These are phyloP conservation scores for Eimeria zaria DNA, from an alignment of 169 alveolate species.

Conservation along the genomic window DNA sequence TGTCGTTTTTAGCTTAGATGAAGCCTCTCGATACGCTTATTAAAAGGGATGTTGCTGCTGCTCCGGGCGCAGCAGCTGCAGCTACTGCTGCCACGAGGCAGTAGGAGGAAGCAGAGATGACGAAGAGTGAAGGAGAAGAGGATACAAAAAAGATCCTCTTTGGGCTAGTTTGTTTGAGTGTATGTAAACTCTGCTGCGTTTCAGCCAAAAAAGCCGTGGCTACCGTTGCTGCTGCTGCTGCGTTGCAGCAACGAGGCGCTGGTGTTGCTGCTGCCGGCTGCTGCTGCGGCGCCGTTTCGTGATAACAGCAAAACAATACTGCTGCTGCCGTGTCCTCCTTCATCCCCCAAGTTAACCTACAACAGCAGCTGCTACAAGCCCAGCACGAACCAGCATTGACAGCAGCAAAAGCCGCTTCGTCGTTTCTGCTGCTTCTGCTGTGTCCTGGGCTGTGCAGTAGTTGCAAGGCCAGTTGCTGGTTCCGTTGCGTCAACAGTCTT, in stretches of 20 bases:
- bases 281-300: slow-evolving; percentile 63
- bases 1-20: slow-evolving; percentile 19
- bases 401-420: slow-evolving; percentile 38
- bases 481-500: slow-evolving; percentile 15
- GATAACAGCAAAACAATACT: slow-evolving; percentile 17
- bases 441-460: slow-evolving; percentile 63
- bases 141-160: slow-evolving; percentile 59
- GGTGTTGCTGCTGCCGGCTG: slow-evolving; percentile 79
- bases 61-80: slow-evolving; percentile 62
- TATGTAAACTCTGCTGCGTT: slow-evolving; percentile 72
- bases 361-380: slow-evolving; percentile 67
- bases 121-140: slow-evolving; percentile 22
- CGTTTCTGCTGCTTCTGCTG: slow-evolving; percentile 64
- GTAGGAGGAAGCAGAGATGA: slow-evolving; percentile 73
- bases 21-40: slow-evolving; percentile 38
- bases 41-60: slow-evolving; percentile 38
- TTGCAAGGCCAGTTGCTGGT: slow-evolving; percentile 71
- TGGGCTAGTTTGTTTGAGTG: slow-evolving; percentile 65
- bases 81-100: slow-evolving; percentile 78
- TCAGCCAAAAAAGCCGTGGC: slow-evolving; percentile 77
- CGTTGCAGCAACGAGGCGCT: slow-evolving; percentile 81
- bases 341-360: slow-evolving; percentile 12
- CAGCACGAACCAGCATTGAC: slow-evolving; percentile 10
- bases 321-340: slow-evolving; percentile 46
- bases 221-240: slow-evolving; percentile 73